phyloP scores from a whole-genome alignment of 2,329 filamentous ascomycete genomes.

The Rhinocladiella similis region DNA sequence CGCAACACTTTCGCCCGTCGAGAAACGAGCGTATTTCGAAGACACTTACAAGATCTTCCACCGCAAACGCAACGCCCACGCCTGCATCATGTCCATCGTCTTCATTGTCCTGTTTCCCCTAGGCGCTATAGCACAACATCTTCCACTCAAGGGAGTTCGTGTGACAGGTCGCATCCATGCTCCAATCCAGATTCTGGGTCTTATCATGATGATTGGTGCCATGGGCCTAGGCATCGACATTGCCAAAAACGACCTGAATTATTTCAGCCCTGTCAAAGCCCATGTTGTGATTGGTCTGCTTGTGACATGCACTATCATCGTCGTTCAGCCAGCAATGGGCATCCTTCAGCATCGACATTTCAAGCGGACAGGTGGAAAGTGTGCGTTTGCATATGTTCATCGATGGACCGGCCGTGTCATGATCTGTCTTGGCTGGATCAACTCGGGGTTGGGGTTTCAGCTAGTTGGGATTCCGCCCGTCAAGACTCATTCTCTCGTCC shows the following conservation, averaged over 20 bases:
- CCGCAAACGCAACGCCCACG: conserved; percentile 22
- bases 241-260: conserved; percentile 33
- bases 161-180: conserved; percentile 39
- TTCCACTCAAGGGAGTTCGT: conserved; percentile 42
- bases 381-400: conserved; percentile 46
- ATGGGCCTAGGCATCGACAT: conserved; percentile 54
- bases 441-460: conserved; percentile 55
- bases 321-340: conserved; percentile 57
- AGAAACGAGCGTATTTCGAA: conserved; percentile 10
- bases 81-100: conserved; percentile 44
- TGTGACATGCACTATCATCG: conserved; percentile 43
- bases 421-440: conserved; percentile 56
- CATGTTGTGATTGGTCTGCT: conserved; percentile 17
- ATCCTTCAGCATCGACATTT: conserved; percentile 53
- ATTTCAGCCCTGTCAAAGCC: conserved; percentile 9
- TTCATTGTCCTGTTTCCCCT: conserved; percentile 44
- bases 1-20: neutral
- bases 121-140: conserved; percentile 34
- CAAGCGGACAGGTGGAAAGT: conserved; percentile 41
- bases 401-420: conserved; percentile 56
- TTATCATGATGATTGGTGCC: conserved; percentile 48
- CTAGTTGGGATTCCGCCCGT: conserved; percentile 38
- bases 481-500: conserved; percentile 3
- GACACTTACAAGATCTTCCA: conserved; percentile 15
- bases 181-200: conserved; percentile 48